Conservation (phyloP, 2,329 filamentous ascomycete genomes). For the Colletotrichum theobromicola region DNA sequence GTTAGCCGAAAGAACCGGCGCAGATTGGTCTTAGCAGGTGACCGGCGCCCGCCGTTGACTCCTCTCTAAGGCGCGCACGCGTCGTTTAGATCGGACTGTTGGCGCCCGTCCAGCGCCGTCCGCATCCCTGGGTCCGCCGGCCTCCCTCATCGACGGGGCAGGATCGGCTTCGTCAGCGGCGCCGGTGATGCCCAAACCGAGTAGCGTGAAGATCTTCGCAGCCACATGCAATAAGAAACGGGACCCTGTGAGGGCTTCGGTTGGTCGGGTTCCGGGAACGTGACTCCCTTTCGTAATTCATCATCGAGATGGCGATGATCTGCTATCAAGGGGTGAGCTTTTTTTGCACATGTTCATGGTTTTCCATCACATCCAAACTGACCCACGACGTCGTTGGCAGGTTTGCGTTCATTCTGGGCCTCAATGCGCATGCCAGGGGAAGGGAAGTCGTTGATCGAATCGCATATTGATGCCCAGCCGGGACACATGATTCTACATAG, state of each 20-base stretch:
- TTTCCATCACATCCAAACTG: not conserved
- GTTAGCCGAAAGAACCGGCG: not conserved
- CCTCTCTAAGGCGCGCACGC: not conserved
- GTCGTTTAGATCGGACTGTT: not conserved
- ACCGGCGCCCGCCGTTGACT: not conserved
- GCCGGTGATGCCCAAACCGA: slow-evolving; percentile 4
- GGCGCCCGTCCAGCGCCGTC: not conserved
- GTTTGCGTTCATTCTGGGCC: not conserved
- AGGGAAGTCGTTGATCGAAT: not conserved
- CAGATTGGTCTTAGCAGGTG: not conserved
- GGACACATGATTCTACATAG: not conserved
- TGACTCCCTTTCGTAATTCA: not conserved
- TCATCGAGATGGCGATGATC: not conserved
- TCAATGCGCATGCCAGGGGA: not conserved
- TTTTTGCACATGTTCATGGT: not conserved
- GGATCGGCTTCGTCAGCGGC: slow-evolving; percentile 3
- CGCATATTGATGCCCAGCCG: not conserved
- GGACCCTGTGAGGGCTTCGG: not conserved
- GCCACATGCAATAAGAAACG: not conserved
- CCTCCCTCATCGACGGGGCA: not conserved
- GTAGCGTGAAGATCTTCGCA: slow-evolving; percentile 8
- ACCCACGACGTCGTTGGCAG: not conserved
- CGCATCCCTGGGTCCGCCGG: not conserved
- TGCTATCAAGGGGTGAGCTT: not conserved
- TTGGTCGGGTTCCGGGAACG: not conserved